These are phyloP conservation scores for Phaeosphaeriaceae sp. DNA, from an alignment of 2,329 filamentous ascomycete genomes.

Conservation along the genomic window DNA sequence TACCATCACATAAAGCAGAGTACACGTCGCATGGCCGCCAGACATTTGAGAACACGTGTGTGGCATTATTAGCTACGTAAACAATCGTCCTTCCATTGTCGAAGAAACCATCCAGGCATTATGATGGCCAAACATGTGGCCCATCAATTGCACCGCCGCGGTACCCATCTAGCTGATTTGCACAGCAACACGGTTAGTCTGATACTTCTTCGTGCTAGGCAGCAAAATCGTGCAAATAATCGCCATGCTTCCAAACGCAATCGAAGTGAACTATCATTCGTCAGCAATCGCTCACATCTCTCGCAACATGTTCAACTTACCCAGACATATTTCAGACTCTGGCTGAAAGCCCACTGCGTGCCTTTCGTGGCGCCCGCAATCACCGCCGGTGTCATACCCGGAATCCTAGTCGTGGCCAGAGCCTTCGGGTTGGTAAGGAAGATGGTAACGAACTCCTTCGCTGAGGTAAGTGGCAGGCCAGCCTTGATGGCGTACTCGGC, in stretches of 20 bases:
- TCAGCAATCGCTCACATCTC: not conserved
- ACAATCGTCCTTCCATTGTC: no score
- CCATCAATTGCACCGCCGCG: not conserved
- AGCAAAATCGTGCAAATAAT: slow-evolving; percentile 38
- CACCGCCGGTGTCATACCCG: slow-evolving; percentile 37
- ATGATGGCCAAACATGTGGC: not conserved
- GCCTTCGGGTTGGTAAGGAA: slow-evolving; percentile 35
- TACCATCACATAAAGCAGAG: no score
- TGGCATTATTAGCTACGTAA: no score
- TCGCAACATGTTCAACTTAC: slow-evolving; percentile 2
- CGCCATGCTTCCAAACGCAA: slow-evolving; percentile 40
- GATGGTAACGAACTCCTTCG: slow-evolving; percentile 44
- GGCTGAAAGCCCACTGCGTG: slow-evolving; percentile 37
- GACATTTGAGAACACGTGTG: no score
- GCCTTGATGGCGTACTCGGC: slow-evolving; percentile 43
- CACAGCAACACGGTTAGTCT: slow-evolving; percentile 41
- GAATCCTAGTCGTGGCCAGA: slow-evolving; percentile 19
- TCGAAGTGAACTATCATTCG: slow-evolving; percentile 24
- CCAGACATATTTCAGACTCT: slow-evolving; percentile 43
- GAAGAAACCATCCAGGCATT: not conserved
- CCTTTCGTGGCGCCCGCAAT: slow-evolving; percentile 35
- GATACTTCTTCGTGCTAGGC: slow-evolving; percentile 42
- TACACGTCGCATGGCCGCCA: no score
- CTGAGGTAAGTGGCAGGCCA: slow-evolving; percentile 47
- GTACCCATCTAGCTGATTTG: slow-evolving; percentile 19